Conservation (phyloP, 805 yeast genomes). For the Metschnikowia dekortorum region DNA sequence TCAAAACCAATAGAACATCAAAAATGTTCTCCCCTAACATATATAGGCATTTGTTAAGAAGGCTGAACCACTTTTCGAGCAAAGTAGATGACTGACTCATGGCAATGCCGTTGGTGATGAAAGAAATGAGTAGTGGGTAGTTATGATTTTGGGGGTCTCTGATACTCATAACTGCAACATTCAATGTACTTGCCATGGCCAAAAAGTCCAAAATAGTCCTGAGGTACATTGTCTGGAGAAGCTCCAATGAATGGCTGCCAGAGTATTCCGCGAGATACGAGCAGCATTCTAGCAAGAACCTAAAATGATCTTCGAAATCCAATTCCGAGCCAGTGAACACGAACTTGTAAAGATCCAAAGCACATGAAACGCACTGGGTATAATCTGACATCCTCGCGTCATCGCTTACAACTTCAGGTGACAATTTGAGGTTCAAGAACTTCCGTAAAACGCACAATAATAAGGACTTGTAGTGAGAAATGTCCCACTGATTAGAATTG, state of each 20-base stretch:
- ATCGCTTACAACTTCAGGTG: constrained; percentile 19
- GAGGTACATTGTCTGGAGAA: constrained; percentile 25
- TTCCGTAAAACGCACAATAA: constrained; percentile 43
- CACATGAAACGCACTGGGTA: constrained; percentile 29
- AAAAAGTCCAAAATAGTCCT: constrained; percentile 27
- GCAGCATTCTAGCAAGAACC: constrained; percentile 35
- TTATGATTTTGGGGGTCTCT: constrained; percentile 23
- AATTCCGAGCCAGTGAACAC: constrained; percentile 56
- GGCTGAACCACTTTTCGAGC: constrained; percentile 44
- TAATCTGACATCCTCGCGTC: constrained; percentile 15
- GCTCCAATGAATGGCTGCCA: constrained; percentile 21
- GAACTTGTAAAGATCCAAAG: constrained; percentile 39
- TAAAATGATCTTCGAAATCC: constrained; percentile 44
- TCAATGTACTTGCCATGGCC: constrained; percentile 26
- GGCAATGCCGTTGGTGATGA: constrained; percentile 47
- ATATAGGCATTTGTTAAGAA: constrained; percentile 49
- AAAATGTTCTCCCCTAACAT: constrained; percentile 51
- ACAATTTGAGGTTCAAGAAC: constrained; percentile 36
- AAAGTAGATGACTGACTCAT: constrained; percentile 40
- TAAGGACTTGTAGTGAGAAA: constrained; percentile 61
- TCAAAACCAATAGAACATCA: constrained; percentile 51
- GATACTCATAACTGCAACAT: constrained; percentile 26
- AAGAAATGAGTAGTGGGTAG: constrained; percentile 36
- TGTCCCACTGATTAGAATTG: constrained; percentile 41
- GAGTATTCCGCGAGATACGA: constrained; percentile 18